Conservation (phyloP, 345 rosid genomes). For the Dipteronia dyeriana region DNA sequence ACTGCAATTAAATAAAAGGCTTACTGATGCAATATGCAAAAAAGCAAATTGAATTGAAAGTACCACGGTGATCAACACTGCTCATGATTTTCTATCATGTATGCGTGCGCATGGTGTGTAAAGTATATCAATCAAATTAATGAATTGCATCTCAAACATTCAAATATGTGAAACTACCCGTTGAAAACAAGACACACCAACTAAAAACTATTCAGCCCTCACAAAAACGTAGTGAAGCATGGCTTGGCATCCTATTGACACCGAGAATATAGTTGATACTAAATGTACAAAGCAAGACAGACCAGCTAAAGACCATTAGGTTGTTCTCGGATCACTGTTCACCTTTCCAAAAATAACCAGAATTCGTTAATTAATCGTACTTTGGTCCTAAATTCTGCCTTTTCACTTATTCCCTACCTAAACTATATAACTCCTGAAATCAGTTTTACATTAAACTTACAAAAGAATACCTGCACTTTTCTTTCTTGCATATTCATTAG, state of each 20-base stretch:
- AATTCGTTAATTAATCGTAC: not conserved
- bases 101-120: not conserved
- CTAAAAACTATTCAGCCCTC: not conserved
- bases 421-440: not conserved
- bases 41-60: not conserved
- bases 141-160: not conserved
- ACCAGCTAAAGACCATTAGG: not conserved
- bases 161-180: not conserved
- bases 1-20: constrained; percentile 40
- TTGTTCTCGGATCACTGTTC: not conserved
- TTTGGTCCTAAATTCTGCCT: not conserved
- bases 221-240: not conserved
- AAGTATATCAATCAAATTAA: not conserved
- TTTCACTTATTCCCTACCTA: not conserved
- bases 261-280: not conserved
- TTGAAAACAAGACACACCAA: not conserved
- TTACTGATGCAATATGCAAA: not conserved
- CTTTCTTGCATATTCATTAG: not conserved
- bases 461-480: not conserved
- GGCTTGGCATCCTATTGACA: not conserved
- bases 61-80: not conserved
- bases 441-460: not conserved
- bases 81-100: not conserved
- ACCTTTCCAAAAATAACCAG: not conserved
- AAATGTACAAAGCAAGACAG: not conserved